Base-by-base conservation (phyloP, 2,329 filamentous ascomycete species). In the Stagonosporopsis tanaceti region DNA sequence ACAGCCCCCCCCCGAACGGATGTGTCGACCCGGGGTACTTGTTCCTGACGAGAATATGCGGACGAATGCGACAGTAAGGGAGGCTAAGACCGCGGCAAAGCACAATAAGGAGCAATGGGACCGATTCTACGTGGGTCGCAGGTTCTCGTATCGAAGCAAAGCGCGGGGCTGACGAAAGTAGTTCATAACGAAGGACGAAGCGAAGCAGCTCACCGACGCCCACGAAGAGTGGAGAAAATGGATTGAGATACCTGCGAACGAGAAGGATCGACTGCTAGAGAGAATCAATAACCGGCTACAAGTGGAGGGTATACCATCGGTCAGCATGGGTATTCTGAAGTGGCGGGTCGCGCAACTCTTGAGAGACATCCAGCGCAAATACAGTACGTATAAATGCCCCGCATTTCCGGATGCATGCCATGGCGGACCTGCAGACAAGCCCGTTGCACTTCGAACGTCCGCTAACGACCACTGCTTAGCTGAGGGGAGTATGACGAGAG, bases 71-170 rank as follows among this genome's bases (percentile, higher is more conserved):
- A 75, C 72, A 32, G 72, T 75, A 44, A 66, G 69, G 53, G 71
- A 76, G 67, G 72, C 71, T 61, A 68, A 70, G 57, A 67, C 66
- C 34, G 69, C 69, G 53, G 71, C 73, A 47, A 71, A 68, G 54
- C 73, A 76, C 63, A 73, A 66, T 59, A 73, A 71, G 60, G 71
- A 75, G 61, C 73, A 76, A 66, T 76, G 73, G 73, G 71, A 74
- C 53, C 64, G 72, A 12, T 76, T 75, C 58, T 76, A 76, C 61
- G 73, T 76, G 61, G 69, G 72, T 73, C 8, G 35, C 61, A 44
- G 24, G 45, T 46, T 47, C 37, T 59, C 39, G 57, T 42, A 53
- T 52, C 30, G 47, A 53, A 47, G 28, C 51, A 56, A 48, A 48
- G 57, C 45, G 37, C 41, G 46, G 44, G 64, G 61, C 70, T 75